phyloP scores from a whole-genome alignment of 2,329 filamentous ascomycete genomes.

The Talaromyces marneffei region DNA sequence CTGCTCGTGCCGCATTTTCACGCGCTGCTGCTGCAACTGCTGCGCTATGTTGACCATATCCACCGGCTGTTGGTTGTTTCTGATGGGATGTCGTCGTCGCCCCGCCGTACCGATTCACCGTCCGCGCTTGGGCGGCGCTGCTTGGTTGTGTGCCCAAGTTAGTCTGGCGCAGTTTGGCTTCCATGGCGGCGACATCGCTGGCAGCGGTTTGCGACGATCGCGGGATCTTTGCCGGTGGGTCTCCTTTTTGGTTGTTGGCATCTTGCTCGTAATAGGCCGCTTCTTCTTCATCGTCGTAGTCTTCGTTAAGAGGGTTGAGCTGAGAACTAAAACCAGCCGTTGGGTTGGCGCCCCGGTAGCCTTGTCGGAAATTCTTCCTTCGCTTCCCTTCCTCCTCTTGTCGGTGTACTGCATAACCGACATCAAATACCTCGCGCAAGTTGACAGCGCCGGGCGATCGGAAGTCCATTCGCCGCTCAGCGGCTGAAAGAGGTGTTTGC shows the following conservation, averaged over 20 bases:
- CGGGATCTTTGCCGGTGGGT: constrained; percentile 59
- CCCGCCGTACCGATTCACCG: constrained; percentile 30
- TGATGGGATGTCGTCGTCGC: constrained; percentile 32
- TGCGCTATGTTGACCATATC: constrained; percentile 85
- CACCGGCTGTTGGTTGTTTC: constrained; percentile 50
- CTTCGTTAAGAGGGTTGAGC: constrained; percentile 60
- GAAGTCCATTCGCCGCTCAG: constrained; percentile 77
- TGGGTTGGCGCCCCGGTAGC: constrained; percentile 52
- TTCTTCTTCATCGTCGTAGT: constrained; percentile 56
- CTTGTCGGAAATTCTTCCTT: constrained; percentile 73
- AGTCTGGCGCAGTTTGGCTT: constrained; percentile 80
- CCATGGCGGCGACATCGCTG: constrained; percentile 64
- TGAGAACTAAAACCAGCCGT: constrained; percentile 56
- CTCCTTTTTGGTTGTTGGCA: constrained; percentile 15
- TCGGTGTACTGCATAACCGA: constrained; percentile 93
- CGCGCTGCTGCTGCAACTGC: constrained; percentile 77
- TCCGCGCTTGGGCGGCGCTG: constrained; percentile 57
- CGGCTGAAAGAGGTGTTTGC: constrained; percentile 43
- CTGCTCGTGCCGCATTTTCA: constrained; percentile 66
- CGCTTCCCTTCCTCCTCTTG: constrained; percentile 95
- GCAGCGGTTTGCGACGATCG: constrained; percentile 51
- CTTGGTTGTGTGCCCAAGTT: constrained; percentile 58
- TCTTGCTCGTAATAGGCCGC: constrained; percentile 47
- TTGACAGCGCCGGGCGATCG: constrained; percentile 92
- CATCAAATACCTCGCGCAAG: constrained; percentile 93